Evolutionary conservation across 768 basidiomycete genomes (phyloP).

Genomic region (Suillus cothurnatus): DNA sequence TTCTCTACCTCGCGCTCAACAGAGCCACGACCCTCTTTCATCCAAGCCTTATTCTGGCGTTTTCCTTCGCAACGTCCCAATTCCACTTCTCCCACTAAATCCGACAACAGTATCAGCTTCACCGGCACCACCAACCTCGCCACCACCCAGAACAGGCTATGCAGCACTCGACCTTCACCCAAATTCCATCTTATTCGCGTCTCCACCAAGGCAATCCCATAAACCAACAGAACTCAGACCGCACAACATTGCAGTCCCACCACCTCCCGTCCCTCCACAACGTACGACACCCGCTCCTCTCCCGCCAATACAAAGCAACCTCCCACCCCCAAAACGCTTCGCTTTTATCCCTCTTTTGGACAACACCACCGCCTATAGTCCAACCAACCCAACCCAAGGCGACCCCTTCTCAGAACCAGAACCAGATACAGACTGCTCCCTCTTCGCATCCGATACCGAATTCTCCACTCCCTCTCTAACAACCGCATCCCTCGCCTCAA

Average conservation of each 20-base stretch:
- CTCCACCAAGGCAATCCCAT: background rate
- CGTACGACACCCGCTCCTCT: background rate
- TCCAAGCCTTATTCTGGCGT: slow-evolving; percentile 43
- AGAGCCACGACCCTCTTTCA: slow-evolving; percentile 45
- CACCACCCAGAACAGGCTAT: background rate
- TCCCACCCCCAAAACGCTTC: slow-evolving; percentile 17
- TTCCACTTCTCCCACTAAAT: slow-evolving; percentile 61
- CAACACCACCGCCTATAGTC: slow-evolving; percentile 6
- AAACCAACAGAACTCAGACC: slow-evolving; percentile 7
- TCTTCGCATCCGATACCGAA: slow-evolving; percentile 12
- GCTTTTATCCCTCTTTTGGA: slow-evolving; percentile 14
- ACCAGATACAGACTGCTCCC: slow-evolving; percentile 12
- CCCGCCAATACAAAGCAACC: background rate
- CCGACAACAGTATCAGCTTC: slow-evolving; percentile 17
- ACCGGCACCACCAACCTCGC: background rate
- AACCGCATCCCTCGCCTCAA: slow-evolving; percentile 14
- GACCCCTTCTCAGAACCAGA: background rate
- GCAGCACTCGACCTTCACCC: slow-evolving; percentile 1
- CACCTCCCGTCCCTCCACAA: slow-evolving; percentile 10
- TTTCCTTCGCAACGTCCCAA: slow-evolving; percentile 57
- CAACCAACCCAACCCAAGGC: background rate
- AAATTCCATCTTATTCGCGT: slow-evolving; percentile 1
- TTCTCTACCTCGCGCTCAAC: slow-evolving; percentile 60
- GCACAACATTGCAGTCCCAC: slow-evolving; percentile 17
- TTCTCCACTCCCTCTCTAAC: slow-evolving; percentile 19